These are phyloP conservation scores for Aspergillus sp. DNA, from an alignment of 2,329 filamentous ascomycete species.

Conservation along the genomic window DNA sequence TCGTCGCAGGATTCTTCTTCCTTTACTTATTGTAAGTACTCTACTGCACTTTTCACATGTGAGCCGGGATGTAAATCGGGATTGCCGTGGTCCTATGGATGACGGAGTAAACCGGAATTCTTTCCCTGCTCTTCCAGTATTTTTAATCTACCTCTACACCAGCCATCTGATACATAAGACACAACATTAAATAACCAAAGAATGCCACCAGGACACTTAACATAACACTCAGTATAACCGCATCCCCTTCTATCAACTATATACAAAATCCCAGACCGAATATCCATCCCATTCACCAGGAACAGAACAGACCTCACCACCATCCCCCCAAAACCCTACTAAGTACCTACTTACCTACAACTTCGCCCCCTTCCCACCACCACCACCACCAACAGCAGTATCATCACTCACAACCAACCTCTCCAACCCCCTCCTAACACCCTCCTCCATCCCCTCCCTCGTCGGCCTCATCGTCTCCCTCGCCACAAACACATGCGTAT, in stretches of 20 bases:
- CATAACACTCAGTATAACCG: no score
- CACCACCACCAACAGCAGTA: neutral
- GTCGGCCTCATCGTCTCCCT: conserved; percentile 69
- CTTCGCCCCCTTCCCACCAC: neutral
- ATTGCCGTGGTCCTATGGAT: no score
- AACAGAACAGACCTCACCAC: neutral
- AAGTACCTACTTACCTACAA: neutral
- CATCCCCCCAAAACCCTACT: no score
- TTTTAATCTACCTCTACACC: neutral
- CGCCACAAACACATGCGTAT: conserved; percentile 87
- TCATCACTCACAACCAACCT: conserved; percentile 49
- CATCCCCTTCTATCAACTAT: neutral
- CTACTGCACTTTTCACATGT: no score
- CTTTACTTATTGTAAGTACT: neutral
- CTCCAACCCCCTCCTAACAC: conserved; percentile 56
- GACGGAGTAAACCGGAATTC: no score
- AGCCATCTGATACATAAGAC: no score
- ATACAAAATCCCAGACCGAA: neutral
- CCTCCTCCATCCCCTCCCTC: conserved; percentile 52
- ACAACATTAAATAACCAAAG: neutral
- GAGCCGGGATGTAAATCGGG: no score
- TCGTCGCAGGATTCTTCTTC: neutral
- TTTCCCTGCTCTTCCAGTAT: no score
- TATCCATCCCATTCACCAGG: neutral
- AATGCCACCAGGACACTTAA: neutral